phyloP scores from a whole-genome alignment of 2,329 filamentous ascomycete genomes.

The Trichophyton schoenleinii region DNA sequence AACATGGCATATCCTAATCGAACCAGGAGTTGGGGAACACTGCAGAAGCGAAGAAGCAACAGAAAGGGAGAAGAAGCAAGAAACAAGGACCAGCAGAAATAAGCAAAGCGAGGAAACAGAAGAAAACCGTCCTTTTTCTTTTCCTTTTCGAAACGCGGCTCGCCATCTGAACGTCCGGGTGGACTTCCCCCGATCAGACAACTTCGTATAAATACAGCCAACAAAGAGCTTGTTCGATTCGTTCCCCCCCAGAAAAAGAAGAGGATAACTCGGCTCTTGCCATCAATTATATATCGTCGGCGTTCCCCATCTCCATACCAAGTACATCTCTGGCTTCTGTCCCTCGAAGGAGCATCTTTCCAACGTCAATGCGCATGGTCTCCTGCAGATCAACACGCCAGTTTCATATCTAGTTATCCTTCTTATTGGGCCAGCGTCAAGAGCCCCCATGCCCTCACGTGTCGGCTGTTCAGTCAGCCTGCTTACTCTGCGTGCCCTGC shows the following conservation, averaged over 20 bases:
- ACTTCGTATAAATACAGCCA: not conserved
- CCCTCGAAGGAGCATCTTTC: not conserved
- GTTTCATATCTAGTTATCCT: not conserved
- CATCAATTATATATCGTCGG: not conserved
- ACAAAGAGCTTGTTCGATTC: too few species aligned
- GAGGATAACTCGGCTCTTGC: not conserved
- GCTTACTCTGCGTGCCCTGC: not conserved
- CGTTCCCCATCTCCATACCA: too few species aligned
- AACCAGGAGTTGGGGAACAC: not conserved
- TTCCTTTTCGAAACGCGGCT: not conserved
- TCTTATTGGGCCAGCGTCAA: not conserved
- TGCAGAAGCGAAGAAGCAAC: not conserved
- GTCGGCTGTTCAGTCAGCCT: not conserved
- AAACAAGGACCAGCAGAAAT: not conserved
- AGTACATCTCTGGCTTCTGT: not conserved
- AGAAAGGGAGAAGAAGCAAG: not conserved
- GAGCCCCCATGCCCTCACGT: not conserved
- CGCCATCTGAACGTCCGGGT: not conserved
- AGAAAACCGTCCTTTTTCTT: too few species aligned
- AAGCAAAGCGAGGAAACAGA: not conserved
- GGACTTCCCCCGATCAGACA: not conserved
- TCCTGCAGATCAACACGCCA: not conserved
- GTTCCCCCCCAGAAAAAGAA: too few species aligned
- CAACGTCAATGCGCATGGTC: constrained; percentile 1
- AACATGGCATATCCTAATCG: not conserved